Base-by-base conservation (phyloP, 2,329 filamentous ascomycete genomes). In the Leptographium wingfieldii region DNA sequence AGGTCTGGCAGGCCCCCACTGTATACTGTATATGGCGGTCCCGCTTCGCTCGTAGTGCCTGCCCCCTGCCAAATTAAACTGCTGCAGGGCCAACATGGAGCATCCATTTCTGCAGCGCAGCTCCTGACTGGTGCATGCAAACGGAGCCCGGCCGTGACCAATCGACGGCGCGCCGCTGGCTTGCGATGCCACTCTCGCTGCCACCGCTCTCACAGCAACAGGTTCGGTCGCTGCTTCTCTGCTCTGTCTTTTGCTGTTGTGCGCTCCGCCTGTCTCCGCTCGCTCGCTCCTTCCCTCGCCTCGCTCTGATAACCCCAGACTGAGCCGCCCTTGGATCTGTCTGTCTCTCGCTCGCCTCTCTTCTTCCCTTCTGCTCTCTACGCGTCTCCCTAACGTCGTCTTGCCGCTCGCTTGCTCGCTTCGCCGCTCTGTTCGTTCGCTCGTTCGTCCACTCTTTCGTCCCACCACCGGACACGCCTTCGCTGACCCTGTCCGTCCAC, bases 101-200 rank as follows among this genome's bases (percentile, higher is more conserved):
- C 49, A 52, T 25, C 49, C 11, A 14, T 27, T 52, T 52, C 19
- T 40, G n/a, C 54, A 11, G 9, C 33, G 14, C 22, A 19, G 43
- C 61, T 60, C 59, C 61, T 62, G 61, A 58, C 33, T 31, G 58
- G 38, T 62, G 58, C 59, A 60, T 60, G 53, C 56, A 10, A 22
- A n/a, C 27, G 25, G n/a, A 16, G 5, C 43, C 35, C 40, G 54
- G 31, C 43, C 19, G 22, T 14, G 22, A 7, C 60, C 60, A 63
- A 61, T 59, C 33, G 61, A 31, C n/a, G 33, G 38, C 40, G 38
- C 49, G 56, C 48, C 43, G 38, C 11, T 56, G 52, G 35, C 22
- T 22, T 27, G 53, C 52, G 61, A 62, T 60, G 58, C 61, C 58
- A 62, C 61, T 60, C 56, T 35, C 22, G n/a, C 29, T 53, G 48